These are phyloP conservation scores for Tylopilus plumbeoviolaceoides DNA, from an alignment of 768 basidiomycete species.

Conservation along the genomic window DNA sequence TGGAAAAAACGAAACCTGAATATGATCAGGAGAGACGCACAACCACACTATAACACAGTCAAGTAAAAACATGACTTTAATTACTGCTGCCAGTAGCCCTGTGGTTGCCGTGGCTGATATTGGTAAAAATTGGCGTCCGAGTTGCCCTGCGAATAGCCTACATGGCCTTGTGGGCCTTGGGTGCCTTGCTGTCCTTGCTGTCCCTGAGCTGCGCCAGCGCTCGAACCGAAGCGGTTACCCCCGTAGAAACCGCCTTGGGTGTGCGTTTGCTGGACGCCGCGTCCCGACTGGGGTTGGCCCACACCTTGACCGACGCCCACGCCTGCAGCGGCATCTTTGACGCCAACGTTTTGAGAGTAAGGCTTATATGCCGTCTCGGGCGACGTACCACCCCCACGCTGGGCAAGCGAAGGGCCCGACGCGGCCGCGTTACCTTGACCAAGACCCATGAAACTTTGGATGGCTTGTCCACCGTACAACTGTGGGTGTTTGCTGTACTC, in stretches of 20 bases:
- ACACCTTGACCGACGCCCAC: slow-evolving; percentile 38
- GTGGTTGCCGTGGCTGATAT: slow-evolving; percentile 64
- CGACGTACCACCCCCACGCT: slow-evolving; percentile 47
- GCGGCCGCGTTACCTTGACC: slow-evolving; percentile 40
- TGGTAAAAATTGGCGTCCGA: slow-evolving; percentile 68
- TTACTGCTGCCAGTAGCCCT: slow-evolving; percentile 54
- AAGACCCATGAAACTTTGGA: slow-evolving; percentile 71
- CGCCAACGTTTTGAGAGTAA: slow-evolving; percentile 48
- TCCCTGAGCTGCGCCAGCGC: slow-evolving; percentile 44
- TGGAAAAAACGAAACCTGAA: slow-evolving; percentile 1
- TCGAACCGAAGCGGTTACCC: slow-evolving; percentile 40
- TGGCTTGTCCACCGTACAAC: slow-evolving; percentile 50
- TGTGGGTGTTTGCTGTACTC: slow-evolving; percentile 45
- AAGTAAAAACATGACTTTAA: slow-evolving; percentile 10
- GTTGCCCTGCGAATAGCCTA: slow-evolving; percentile 49
- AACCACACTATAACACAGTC: slow-evolving; percentile 5
- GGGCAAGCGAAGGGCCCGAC: slow-evolving; percentile 44
- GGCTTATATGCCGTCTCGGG: slow-evolving; percentile 77
- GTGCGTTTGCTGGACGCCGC: slow-evolving; percentile 43
- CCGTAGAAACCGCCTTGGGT: slow-evolving; percentile 45
- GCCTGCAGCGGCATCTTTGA: slow-evolving; percentile 56
- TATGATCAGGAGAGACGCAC: not conserved
- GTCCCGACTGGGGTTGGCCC: slow-evolving; percentile 36
- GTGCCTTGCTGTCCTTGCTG: slow-evolving; percentile 40
- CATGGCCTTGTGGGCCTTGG: slow-evolving; percentile 38